Evolutionary conservation across 2,329 filamentous ascomycete species (phyloP), one percentile per base, ranked within the genome.

Genomic region (Teratosphaeria pseudoeucalypti): DNA sequence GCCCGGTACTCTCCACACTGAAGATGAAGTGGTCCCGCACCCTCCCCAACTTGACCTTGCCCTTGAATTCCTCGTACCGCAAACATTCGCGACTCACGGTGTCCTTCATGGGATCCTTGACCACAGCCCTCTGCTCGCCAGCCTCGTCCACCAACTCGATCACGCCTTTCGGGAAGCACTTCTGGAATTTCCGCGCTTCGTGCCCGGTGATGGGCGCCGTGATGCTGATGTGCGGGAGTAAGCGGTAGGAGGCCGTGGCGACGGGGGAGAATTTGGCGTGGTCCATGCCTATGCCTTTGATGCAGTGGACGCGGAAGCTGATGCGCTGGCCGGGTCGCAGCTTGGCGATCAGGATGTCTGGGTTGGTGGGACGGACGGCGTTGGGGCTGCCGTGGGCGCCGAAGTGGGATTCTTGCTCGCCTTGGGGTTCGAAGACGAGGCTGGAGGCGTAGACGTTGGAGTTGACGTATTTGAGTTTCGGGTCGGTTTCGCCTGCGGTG

Each of bases 211-310:
- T 97, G 23, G 94, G 94, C 66, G 82, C 78, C 53, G 82, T 79
- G 71, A 99, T 97, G 64, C 83, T 82, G 74, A 99, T 97, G 65
- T 86, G 86, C 7, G 94, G 94, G 71, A 99, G 78, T 23, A 99
- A 82, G 56, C 94, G 85, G 78, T 99, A 99, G 27, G 88, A 90
- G 2, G 94, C 94, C 1, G 94, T 96, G 2, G 92, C 92, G 39
- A 97, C 94, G 54, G 94, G 94, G 0, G 90, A 96, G 79, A 94
- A 99, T 76, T 99, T 99, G 67, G 94, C 88, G 74, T 99, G 94
- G 75, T 99, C 94, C 64, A 87, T 85, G 55, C 94, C 94, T 66
- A 95, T 85, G 62, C 95, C 94, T 78, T 96, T 95, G 77, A 95
- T 86, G 77, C 92, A 94, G 79, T 97, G 92, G 82, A 95, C 88